phyloP scores from a whole-genome alignment of 192 early-diverging fungal genomes.

The Backusella morwellensis region DNA sequence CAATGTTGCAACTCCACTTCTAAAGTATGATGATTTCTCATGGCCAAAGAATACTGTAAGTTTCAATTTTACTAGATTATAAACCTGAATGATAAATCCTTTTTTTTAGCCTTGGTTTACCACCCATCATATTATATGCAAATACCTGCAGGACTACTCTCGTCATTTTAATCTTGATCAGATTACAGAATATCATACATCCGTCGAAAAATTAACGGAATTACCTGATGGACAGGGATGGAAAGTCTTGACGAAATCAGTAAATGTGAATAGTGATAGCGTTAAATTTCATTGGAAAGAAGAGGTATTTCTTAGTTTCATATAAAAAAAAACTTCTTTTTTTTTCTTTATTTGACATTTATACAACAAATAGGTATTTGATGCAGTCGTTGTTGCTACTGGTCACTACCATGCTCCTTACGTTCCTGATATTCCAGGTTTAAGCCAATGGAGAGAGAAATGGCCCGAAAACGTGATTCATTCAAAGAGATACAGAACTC shows the following conservation, averaged over 20 bases:
- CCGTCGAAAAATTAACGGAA: slow-evolving; percentile 12
- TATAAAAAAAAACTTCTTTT: background rate
- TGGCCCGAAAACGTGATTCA: slow-evolving; percentile 18
- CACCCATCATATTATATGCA: slow-evolving; percentile 11
- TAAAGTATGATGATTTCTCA: background rate
- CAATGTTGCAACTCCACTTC: slow-evolving; percentile 3
- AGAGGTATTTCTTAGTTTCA: background rate
- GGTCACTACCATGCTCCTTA: slow-evolving; percentile 49
- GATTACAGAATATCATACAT: slow-evolving; percentile 21
- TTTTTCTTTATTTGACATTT: background rate
- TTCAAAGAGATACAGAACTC: slow-evolving; percentile 33
- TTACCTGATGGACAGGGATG: background rate
- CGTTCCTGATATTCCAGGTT: slow-evolving; percentile 45
- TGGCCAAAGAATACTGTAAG: background rate
- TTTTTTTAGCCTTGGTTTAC: background rate
- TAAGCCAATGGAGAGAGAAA: slow-evolving; percentile 3
- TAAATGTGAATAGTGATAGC: background rate
- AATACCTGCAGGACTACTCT: slow-evolving; percentile 20
- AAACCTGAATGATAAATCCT: too few relatives aligned
- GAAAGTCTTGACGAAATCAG: background rate
- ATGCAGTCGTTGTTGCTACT: slow-evolving; percentile 49
- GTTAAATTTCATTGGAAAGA: background rate
- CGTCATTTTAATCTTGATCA: slow-evolving; percentile 9
- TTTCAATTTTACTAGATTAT: background rate
- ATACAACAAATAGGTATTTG: slow-evolving; percentile 27